A percentile compares a stretch with the other conserved stretches of the same genome.
Evolutionary conservation across 2,329 filamentous ascomycete genomes (phyloP).

Genomic region (Chrysoporthe cubensis): DNA sequence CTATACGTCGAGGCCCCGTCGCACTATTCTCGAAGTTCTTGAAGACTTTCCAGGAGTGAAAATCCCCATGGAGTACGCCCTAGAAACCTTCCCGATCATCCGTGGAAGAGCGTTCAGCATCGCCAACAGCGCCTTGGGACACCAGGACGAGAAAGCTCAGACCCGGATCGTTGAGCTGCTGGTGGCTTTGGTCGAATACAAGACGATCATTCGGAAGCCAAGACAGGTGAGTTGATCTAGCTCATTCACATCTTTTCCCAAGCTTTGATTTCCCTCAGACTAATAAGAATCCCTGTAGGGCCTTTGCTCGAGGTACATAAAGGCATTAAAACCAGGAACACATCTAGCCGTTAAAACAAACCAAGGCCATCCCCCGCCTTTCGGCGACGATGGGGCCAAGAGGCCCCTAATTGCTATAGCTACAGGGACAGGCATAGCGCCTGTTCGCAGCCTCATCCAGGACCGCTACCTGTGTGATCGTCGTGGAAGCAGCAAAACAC

Average conservation of each 20-base stretch:
- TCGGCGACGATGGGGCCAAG: constrained; percentile 41
- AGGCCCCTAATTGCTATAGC: constrained; percentile 76
- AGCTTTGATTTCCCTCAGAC: not conserved
- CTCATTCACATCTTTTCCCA: not conserved
- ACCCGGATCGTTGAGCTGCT: constrained; percentile 65
- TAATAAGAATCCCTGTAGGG: constrained; percentile 47
- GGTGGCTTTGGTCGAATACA: constrained; percentile 88
- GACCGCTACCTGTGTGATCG: constrained; percentile 57
- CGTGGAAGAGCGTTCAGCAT: constrained; percentile 95
- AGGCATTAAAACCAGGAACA: constrained; percentile 62
- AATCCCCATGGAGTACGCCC: constrained; percentile 74
- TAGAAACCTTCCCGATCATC: constrained; percentile 77
- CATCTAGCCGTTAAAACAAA: constrained; percentile 63
- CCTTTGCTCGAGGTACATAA: constrained; percentile 87
- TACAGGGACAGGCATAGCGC: constrained; percentile 85
- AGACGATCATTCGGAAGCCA: constrained; percentile 81
- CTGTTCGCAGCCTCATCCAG: constrained; percentile 79
- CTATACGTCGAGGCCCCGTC: constrained; percentile 87
- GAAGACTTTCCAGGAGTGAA: constrained; percentile 86
- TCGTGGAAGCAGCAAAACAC: constrained; percentile 43
- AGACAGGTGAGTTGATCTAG: constrained; percentile 52
- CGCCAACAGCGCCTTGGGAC: constrained; percentile 62
- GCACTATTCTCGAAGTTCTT: constrained; percentile 89
- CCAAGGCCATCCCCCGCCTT: constrained; percentile 53
- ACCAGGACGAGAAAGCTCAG: constrained; percentile 7